Evolutionary conservation across 208 protist species (phyloP).

Genomic region (Wallacemonas sp.): DNA sequence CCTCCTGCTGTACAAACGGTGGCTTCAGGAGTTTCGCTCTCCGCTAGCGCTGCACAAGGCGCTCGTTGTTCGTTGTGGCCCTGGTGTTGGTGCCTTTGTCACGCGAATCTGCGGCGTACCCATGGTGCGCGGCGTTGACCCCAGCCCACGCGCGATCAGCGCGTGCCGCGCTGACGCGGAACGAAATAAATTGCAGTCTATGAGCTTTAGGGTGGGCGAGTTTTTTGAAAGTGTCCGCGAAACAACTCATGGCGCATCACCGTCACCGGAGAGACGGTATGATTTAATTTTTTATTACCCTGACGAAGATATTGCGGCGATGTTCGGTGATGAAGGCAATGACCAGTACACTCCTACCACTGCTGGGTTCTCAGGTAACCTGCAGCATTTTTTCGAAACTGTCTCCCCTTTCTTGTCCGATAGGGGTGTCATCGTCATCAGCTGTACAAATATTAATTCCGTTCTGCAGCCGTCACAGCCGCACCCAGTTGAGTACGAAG

Average conservation of each 20-base stretch:
- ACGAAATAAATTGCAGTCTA: slow-evolving; percentile 32
- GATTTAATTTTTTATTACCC: slow-evolving; percentile 80
- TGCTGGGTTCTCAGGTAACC: slow-evolving; percentile 52
- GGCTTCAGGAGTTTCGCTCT: slow-evolving; percentile 68
- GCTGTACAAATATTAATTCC: slow-evolving; percentile 81
- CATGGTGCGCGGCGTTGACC: slow-evolving; percentile 80
- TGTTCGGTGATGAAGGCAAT: slow-evolving; percentile 31
- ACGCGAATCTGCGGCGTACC: slow-evolving; percentile 53
- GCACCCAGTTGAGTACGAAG: slow-evolving; percentile 89
- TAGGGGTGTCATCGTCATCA: slow-evolving; percentile 73
- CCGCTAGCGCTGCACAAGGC: slow-evolving; percentile 70
- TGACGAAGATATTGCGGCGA: slow-evolving; percentile 59
- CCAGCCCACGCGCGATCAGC: slow-evolving; percentile 58
- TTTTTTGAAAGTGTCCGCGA: slow-evolving; percentile 37
- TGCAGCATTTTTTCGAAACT: slow-evolving; percentile 87
- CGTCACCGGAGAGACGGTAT: slow-evolving; percentile 35
- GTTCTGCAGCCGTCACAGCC: slow-evolving; percentile 62
- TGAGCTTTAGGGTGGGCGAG: slow-evolving; percentile 81
- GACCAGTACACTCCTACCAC: slow-evolving; percentile 56
- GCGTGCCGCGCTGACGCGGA: slow-evolving; percentile 55
- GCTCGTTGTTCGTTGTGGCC: slow-evolving; percentile 59
- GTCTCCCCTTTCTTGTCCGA: slow-evolving; percentile 58
- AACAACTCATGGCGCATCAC: background rate
- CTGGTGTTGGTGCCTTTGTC: slow-evolving; percentile 57
- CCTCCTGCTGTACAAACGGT: slow-evolving; percentile 65